A percentile compares a stretch with the other conserved stretches of the same genome.
Evolutionary conservation across 1,284 basidiomycete species (phyloP).

Genomic region (Stereum hirsutum): DNA sequence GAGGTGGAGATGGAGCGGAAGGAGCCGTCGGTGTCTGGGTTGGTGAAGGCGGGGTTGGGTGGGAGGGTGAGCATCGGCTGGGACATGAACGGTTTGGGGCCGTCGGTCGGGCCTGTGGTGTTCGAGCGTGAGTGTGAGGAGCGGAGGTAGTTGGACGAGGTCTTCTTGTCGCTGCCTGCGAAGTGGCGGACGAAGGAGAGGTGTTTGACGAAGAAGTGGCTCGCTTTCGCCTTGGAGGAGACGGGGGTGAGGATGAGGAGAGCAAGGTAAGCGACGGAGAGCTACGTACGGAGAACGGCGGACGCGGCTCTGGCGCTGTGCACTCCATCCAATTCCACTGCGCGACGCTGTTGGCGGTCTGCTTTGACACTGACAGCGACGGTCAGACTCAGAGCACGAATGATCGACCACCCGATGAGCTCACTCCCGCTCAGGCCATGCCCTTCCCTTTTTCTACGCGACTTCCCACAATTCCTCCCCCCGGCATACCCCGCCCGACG

Average conservation of each 20-base stretch:
- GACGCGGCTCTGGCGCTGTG: not conserved
- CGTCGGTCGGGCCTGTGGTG: not conserved
- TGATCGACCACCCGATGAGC: no score
- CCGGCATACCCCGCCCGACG: no score
- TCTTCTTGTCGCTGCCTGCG: not conserved
- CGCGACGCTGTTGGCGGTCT: no score
- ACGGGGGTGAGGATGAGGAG: not conserved
- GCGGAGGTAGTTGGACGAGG: not conserved
- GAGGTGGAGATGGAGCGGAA: not conserved
- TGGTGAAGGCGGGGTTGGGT: no score
- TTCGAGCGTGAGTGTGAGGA: not conserved
- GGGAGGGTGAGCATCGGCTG: constrained; percentile 2
- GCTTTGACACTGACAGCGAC: no score
- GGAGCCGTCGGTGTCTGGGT: not conserved
- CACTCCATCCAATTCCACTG: no score
- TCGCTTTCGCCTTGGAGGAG: not conserved
- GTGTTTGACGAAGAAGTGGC: not conserved
- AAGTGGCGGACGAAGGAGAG: not conserved
- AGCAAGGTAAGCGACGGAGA: not conserved
- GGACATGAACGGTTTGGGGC: constrained; percentile 2
- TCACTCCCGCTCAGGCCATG: no score
- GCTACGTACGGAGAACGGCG: not conserved
- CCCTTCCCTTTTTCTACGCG: no score
- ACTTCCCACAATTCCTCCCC: no score
- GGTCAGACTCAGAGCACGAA: no score